Conservation (phyloP, 2,329 filamentous ascomycete species). For the Rachicladosporium sp. region DNA sequence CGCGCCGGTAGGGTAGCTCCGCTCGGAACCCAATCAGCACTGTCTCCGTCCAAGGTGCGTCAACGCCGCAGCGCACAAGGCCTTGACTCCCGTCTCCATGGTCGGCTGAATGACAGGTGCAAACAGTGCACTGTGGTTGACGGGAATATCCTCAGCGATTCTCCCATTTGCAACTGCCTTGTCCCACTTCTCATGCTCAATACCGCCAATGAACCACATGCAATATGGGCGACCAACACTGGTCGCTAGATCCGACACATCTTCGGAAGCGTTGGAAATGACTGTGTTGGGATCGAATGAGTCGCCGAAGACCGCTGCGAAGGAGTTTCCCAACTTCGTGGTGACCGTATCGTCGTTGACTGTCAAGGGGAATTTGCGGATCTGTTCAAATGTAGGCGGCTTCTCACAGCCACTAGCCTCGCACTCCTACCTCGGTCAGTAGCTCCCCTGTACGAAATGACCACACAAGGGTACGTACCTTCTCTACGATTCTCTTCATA, state of each 20-base stretch:
- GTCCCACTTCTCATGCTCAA: constrained; percentile 32
- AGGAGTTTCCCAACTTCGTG: constrained; percentile 26
- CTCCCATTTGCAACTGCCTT: constrained; percentile 13
- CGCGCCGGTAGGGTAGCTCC: too few species aligned
- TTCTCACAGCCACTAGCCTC: constrained; percentile 30
- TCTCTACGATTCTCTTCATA: constrained; percentile 39
- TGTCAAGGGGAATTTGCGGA: constrained; percentile 31
- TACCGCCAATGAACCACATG: constrained; percentile 44
- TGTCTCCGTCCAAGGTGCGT: too few species aligned
- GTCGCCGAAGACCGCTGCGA: constrained; percentile 31
- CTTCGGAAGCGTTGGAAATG: constrained; percentile 35
- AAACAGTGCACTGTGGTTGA: constrained; percentile 49
- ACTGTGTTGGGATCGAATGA: constrained; percentile 21
- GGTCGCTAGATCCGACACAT: constrained; percentile 39
- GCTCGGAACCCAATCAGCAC: too few species aligned
- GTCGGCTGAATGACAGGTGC: constrained; percentile 48
- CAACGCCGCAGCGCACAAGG: too few species aligned
- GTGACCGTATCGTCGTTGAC: constrained; percentile 36
- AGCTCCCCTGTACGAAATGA: too few species aligned
- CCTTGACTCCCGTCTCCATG: too few species aligned
- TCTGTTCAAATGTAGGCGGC: constrained; percentile 29
- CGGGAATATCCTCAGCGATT: constrained; percentile 36
- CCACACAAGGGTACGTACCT: constrained; percentile 17
- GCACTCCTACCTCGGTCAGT: constrained; percentile 24
- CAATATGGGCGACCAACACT: constrained; percentile 34